Evolutionary conservation across 306 rosid species (phyloP).

Genomic region (Cucurbita ficifolia): DNA sequence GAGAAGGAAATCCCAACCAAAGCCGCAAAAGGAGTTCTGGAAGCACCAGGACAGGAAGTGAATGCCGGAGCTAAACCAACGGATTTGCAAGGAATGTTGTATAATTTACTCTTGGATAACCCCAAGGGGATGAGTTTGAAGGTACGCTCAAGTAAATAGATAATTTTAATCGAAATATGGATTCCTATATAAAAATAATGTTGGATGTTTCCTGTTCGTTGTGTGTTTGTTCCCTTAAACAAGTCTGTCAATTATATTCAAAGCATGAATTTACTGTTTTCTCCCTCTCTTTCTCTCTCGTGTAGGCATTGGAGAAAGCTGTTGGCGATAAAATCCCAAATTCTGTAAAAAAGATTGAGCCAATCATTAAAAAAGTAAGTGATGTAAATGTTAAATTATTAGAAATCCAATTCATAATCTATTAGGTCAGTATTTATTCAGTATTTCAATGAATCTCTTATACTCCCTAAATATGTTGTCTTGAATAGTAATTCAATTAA

Average conservation of each 20-base stretch:
- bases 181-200: background rate
- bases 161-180: background rate
- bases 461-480: background rate
- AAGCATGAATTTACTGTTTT: background rate
- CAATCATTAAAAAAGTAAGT: constrained; percentile 64
- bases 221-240: background rate
- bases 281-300: constrained; percentile 9
- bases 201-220: background rate
- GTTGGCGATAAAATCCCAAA: constrained; percentile 59
- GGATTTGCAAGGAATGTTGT: constrained; percentile 58
- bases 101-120: constrained; percentile 59
- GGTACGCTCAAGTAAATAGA: constrained; percentile 22
- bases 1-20: constrained; percentile 45
- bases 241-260: background rate
- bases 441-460: background rate
- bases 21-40: constrained; percentile 25
- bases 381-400: constrained; percentile 6
- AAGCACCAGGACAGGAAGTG: constrained; percentile 44
- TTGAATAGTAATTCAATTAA: background rate
- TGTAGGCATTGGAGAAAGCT: constrained; percentile 76
- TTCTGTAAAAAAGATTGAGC: constrained; percentile 53
- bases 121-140: constrained; percentile 70
- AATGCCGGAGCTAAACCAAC: constrained; percentile 35
- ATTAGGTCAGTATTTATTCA: background rate
- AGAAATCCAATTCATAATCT: background rate